Evolutionary conservation across 192 early-diverging fungal species (phyloP).

Genomic region (Podochytrium sp.): DNA sequence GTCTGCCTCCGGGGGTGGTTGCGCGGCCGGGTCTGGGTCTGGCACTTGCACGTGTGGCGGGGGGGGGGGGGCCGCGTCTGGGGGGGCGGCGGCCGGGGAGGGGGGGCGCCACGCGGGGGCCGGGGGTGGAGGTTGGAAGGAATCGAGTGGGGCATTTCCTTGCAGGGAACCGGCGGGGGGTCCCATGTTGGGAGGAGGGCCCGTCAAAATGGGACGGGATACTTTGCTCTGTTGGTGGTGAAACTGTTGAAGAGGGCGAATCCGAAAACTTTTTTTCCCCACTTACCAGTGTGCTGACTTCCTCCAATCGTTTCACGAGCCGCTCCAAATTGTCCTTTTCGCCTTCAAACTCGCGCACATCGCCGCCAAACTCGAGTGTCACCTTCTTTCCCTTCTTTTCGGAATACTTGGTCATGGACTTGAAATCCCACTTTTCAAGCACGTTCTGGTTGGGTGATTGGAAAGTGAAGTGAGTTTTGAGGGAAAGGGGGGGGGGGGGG

Average conservation of each 20-base stretch:
- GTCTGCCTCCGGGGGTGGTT: too few species aligned
- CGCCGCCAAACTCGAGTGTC: constrained; percentile 44
- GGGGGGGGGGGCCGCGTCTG: background rate
- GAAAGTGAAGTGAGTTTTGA: background rate
- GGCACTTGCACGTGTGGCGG: background rate
- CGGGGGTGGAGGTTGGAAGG: background rate
- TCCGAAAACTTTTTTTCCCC: background rate
- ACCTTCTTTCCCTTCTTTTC: constrained; percentile 59
- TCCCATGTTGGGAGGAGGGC: constrained; percentile 38
- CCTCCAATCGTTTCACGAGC: constrained; percentile 35
- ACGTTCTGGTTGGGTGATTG: constrained; percentile 28
- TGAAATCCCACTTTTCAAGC: constrained; percentile 47
- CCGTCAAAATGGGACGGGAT: constrained; percentile 39
- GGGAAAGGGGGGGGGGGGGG: background rate
- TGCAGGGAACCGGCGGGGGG: constrained; percentile 25
- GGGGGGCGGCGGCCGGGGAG: background rate
- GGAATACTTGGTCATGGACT: constrained; percentile 34
- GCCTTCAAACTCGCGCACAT: constrained; percentile 54
- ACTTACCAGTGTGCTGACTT: constrained; percentile 42
- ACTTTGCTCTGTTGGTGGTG: constrained; percentile 37
- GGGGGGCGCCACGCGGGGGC: constrained; percentile 17
- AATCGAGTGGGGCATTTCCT: background rate
- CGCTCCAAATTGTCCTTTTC: constrained; percentile 51
- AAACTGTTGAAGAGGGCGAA: background rate
- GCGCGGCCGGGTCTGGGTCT: too few species aligned